Base-by-base conservation (phyloP, 1,284 basidiomycete genomes). In the Ustilago trichophora region DNA sequence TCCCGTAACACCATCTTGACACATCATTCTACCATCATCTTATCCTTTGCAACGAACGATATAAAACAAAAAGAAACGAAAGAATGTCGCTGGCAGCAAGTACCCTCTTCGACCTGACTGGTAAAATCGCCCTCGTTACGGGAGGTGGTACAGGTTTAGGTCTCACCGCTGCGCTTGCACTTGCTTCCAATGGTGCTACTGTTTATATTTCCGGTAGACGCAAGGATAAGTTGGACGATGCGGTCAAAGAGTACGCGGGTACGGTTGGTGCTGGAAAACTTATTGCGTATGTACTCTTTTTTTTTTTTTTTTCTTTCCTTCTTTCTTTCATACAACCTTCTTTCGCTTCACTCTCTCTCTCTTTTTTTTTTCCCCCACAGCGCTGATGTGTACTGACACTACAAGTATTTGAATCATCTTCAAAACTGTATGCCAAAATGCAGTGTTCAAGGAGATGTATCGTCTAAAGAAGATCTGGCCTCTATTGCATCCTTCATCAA, bases 201-300 rank as follows among this genome's bases (percentile, higher is more conserved):
- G 76, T 78, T 5, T 77, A 75, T 63, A 78, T 78, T 35, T 54
- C 56, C 19, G 76, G 76, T 18, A 55, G 76, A 19, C 47, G 76
- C 0, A 46, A 53, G 25, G 47, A 65, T 2, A 57, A 56, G 44
- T 55, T 78, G 3, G 59, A 75, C 8, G 26, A 66, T 3, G 72
- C 73, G 3, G 65, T 65, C 0, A 11, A 16, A 1, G 35, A 52
- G 4, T 63, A 64, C 40, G 25, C 32, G 10, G 9, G 26, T 1
- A 37, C 24, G 3, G 32, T 72, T 16, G 16, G 26, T 3, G 8
- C 22, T 3, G 68, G 68, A 4, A 26, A 29, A 11, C 37, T 71
- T 8, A 31, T 66, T 25, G 57, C 54, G 58, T 66, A 45, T 32
- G 63, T 66, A 13, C 16, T 16, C 43, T 16, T 16, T 37, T 25